Evolutionary conservation across 2,329 filamentous ascomycete genomes (phyloP), one percentile per base, ranked within the genome.

Genomic region (Bipolaris oryzae): DNA sequence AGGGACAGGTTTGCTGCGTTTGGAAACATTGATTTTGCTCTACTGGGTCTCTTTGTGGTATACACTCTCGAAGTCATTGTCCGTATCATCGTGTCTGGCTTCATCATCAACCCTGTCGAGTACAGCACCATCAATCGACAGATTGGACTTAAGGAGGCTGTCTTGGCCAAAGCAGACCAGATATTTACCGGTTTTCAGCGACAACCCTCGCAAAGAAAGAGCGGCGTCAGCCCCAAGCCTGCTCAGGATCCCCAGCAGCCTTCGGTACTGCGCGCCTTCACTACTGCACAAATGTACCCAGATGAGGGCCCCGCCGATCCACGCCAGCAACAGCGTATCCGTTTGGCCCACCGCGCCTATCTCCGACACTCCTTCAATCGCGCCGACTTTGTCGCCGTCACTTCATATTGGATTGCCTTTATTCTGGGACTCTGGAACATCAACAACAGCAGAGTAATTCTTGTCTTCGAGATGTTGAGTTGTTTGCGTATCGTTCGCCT

Each of bases 391-490:
- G 81, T 99, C 50, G 96, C 95, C 1, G 90, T 99, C 7, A 82
- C 95, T n/a, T 89, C 94, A 0, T 99, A 92, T 76, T 99, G 95
- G 95, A 89, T 96, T 55, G 89, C 91, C 1, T 95, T 98, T 69
- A 74, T 86, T 10, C 81, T 99, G 48, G 85, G 87, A 31, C 77
- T 93, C 16, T 84, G 85, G 10, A 87, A 89, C 0, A 73, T 92
- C 18, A 91, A 97, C 71, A 82, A 83, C 58, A 70, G 76, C 2
- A 82, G 87, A 50, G 91, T 96, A 71, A 76, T 98, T 7, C 96
- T 92, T 67, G 85, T 98, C 7, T 99, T 99, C 76, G 89, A 91
- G 54, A 99, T 99, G 96, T 82, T 99, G 57, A 96, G 93, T 71
- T 97, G 92, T 76, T 82, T 99, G 62, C 90, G 96, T 42, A 97